A percentile compares a stretch with the other conserved stretches of the same genome.
These are phyloP conservation scores for Alternaria conjuncta DNA, from an alignment of 2,329 filamentous ascomycete genomes.

Conservation along the genomic window DNA sequence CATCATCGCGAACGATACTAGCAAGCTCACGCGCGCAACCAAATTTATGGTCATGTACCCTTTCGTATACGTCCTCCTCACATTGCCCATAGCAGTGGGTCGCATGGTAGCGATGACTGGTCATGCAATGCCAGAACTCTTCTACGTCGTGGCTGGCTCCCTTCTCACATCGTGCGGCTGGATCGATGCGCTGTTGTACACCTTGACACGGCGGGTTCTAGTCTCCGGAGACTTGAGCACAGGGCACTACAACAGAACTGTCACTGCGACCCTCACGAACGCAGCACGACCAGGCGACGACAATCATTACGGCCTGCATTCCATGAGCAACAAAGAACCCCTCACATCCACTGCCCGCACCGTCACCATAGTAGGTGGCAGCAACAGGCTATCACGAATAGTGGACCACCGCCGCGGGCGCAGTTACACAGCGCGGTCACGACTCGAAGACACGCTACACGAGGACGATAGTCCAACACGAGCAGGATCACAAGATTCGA, in stretches of 20 bases:
- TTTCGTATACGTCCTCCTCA: conserved; percentile 70
- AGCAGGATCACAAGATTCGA: conserved; percentile 43
- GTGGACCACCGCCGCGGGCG: conserved; percentile 35
- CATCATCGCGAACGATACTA: conserved; percentile 44
- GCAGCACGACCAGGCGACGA: conserved; percentile 33
- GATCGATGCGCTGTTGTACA: conserved; percentile 53
- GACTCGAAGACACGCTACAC: conserved; percentile 20
- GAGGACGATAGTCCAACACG: conserved; percentile 33
- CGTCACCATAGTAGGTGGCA: conserved; percentile 46
- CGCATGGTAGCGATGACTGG: conserved; percentile 50
- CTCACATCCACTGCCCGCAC: conserved; percentile 29
- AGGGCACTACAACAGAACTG: conserved; percentile 28
- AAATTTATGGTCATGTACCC: conserved; percentile 69
- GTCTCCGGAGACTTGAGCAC: conserved; percentile 40
- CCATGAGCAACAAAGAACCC: conserved; percentile 38
- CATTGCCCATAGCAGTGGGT: conserved; percentile 64
- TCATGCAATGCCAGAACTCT: conserved; percentile 56
- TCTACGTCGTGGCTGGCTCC: conserved; percentile 65
- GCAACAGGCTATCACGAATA: conserved; percentile 36
- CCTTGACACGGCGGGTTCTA: conserved; percentile 51
- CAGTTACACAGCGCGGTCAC: conserved; percentile 15
- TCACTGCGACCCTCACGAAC: conserved; percentile 31
- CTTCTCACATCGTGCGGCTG: conserved; percentile 60
- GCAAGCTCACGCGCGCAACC: conserved; percentile 49
- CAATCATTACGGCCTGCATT: conserved; percentile 34